Conservation (phyloP, 257 asterid species). For the Marsdenia floribunda region DNA sequence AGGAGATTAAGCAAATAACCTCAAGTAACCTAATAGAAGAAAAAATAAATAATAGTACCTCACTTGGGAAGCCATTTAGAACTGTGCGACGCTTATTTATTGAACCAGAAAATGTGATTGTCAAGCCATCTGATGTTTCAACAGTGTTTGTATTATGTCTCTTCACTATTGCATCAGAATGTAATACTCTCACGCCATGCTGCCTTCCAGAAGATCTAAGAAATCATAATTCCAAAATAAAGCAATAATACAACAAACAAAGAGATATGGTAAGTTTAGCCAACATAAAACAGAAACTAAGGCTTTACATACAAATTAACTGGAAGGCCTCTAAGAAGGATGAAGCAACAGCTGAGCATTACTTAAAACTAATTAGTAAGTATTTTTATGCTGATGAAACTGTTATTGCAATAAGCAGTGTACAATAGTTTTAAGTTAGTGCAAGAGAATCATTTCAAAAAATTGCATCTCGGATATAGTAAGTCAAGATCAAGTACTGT, state of each 20-base stretch:
- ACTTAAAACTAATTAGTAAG: background rate
- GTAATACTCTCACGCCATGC: conserved; percentile 39
- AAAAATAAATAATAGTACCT: conserved; percentile 31
- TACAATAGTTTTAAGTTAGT: background rate
- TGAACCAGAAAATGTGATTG: conserved; percentile 43
- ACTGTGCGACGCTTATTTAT: conserved; percentile 49
- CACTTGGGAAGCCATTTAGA: conserved; percentile 51
- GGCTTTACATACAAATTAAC: background rate
- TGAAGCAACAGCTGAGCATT: background rate
- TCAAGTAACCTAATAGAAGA: background rate
- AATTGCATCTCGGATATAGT: background rate
- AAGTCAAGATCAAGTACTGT: background rate
- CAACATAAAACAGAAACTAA: background rate
- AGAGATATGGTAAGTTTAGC: background rate
- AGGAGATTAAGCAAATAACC: background rate
- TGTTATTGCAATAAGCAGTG: background rate
- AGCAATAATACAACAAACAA: background rate
- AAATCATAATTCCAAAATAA: background rate
- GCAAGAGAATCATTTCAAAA: background rate
- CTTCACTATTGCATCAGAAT: conserved; percentile 48
- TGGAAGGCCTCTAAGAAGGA: background rate
- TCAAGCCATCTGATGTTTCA: conserved; percentile 54
- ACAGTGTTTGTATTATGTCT: conserved; percentile 57
- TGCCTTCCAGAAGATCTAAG: conserved; percentile 31
- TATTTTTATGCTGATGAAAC: background rate